Percentiles rank a stretch among this genome's conserved stretches.
Conservation (phyloP, 371 early-diverging fungal genomes). For the Mortierella sp. region DNA sequence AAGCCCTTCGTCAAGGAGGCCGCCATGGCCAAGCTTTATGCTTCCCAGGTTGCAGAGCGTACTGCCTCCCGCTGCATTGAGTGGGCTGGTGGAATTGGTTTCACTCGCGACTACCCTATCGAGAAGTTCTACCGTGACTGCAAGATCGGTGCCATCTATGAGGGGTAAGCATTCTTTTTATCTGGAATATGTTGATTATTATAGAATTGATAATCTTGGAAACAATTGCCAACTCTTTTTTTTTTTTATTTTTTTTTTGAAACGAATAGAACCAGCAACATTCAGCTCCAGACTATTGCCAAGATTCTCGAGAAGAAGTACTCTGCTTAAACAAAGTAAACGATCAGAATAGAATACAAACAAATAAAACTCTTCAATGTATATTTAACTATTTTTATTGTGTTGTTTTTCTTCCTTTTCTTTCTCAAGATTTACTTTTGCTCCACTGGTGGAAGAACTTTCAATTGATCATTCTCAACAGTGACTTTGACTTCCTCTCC, state of each 20-base stretch:
- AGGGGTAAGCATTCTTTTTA: conserved; percentile 58
- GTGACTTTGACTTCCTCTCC: conserved; percentile 71
- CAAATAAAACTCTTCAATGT: background rate
- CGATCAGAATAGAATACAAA: background rate
- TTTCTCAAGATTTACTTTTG: background rate
- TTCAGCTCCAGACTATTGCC: conserved; percentile 97
- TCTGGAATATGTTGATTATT: background rate
- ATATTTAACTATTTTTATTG: background rate
- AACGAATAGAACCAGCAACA: conserved; percentile 84
- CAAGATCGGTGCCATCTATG: conserved; percentile 92
- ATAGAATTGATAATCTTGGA: background rate
- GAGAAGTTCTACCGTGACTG: conserved; percentile 98
- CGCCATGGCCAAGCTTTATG: conserved; percentile 97
- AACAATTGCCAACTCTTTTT: background rate
- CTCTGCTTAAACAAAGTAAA: conserved; percentile 32
- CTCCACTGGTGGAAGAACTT: conserved; percentile 19
- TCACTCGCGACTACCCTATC: conserved; percentile 87
- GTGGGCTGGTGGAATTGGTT: conserved; percentile 98
- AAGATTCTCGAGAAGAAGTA: conserved; percentile 83
- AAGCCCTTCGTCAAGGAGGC: conserved; percentile 93
- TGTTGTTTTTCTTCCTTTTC: background rate
- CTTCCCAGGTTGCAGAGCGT: conserved; percentile 95
- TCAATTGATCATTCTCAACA: conserved; percentile 52
- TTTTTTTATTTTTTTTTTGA: conserved; percentile 14
- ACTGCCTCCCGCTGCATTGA: conserved; percentile 92